Evolutionary conservation across 129 eudicot genomes (phyloP).

Genomic region (Heracleum sosnowskyi): DNA sequence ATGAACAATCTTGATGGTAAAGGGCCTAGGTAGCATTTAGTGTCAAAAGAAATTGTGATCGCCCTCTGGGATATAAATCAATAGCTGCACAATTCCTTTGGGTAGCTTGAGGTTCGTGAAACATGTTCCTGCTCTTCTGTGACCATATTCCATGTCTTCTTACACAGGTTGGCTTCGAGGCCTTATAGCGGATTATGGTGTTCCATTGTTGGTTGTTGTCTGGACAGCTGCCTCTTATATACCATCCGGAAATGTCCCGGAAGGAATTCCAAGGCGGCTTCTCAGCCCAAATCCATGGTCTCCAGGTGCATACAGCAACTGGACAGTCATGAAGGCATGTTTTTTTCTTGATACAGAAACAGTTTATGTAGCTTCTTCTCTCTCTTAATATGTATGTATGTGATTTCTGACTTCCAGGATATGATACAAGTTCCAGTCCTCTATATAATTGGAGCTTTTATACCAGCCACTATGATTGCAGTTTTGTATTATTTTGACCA

Average conservation of each 20-base stretch:
- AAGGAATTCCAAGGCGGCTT: constrained; percentile 15
- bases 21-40: background rate
- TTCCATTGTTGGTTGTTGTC: constrained; percentile 13
- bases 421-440: constrained; percentile 18
- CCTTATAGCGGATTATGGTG: constrained; percentile 11
- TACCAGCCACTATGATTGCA: constrained; percentile 19
- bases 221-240: constrained; percentile 17
- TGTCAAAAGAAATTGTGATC: background rate
- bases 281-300: constrained; percentile 19
- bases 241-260: constrained; percentile 13
- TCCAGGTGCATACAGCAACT: constrained; percentile 16
- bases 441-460: constrained; percentile 23
- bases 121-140: background rate
- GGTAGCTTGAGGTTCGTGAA: background rate
- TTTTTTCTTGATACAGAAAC: constrained; percentile 4
- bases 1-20: background rate
- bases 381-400: background rate
- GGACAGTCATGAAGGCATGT: constrained; percentile 19
- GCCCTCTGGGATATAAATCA: background rate
- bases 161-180: constrained; percentile 16
- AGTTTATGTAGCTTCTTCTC: background rate
- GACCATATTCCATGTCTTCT: background rate
- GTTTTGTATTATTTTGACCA: constrained; percentile 17
- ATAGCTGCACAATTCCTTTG: background rate
- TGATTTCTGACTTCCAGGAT: constrained; percentile 1